Conservation (phyloP, 345 rosid genomes). For the Linum lewisii region DNA sequence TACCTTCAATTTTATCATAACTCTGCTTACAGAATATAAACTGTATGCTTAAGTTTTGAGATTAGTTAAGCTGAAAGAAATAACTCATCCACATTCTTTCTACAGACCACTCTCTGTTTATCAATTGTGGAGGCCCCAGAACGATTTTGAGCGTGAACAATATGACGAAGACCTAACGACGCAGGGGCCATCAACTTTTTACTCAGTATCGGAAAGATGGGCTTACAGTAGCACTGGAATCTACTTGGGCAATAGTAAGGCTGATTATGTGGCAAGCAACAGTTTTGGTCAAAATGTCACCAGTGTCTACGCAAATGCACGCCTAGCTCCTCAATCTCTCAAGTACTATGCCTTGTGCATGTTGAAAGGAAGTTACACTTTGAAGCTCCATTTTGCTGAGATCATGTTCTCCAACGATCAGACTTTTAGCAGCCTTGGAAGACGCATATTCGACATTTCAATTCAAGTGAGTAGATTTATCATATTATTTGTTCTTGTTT, state of each 20-base stretch:
- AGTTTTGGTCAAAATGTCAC: slow-evolving; percentile 24
- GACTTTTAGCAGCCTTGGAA: slow-evolving; percentile 53
- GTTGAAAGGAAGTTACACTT: slow-evolving; percentile 46
- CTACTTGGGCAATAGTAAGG: slow-evolving; percentile 11
- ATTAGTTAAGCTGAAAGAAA: too few relatives aligned
- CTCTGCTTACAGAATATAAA: neutral
- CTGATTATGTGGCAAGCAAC: slow-evolving; percentile 19
- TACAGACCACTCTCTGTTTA: slow-evolving; percentile 60
- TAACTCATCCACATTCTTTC: neutral
- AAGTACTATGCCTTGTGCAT: slow-evolving; percentile 76
- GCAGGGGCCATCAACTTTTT: slow-evolving; percentile 34
- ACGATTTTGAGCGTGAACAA: slow-evolving; percentile 15
- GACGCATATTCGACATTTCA: slow-evolving; percentile 60
- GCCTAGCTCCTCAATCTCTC: slow-evolving; percentile 64
- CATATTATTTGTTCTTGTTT: neutral
- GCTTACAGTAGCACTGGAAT: slow-evolving; percentile 70
- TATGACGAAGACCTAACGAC: slow-evolving; percentile 40
- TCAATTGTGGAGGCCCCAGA: slow-evolving; percentile 60
- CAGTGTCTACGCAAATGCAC: slow-evolving; percentile 45
- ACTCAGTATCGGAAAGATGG: slow-evolving; percentile 31
- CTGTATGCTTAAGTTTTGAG: neutral
- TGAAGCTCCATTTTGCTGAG: slow-evolving; percentile 80
- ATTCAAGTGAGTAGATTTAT: slow-evolving; percentile 49
- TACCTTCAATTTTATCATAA: neutral
- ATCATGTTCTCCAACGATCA: slow-evolving; percentile 49